phyloP scores from a whole-genome alignment of 202 grass and related monocot genomes.

The Setaria viridis region DNA sequence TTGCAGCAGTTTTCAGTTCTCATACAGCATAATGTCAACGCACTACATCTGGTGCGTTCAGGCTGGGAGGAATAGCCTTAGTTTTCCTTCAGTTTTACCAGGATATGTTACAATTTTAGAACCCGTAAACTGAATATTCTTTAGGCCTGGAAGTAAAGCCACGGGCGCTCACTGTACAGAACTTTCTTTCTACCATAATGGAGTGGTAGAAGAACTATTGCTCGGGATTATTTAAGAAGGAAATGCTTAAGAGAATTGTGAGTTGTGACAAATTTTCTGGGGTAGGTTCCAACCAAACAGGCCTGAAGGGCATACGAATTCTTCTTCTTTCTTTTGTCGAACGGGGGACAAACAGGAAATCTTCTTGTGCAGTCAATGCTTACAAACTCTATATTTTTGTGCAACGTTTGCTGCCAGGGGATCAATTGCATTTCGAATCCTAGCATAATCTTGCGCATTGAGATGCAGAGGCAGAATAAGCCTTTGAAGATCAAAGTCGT shows the following conservation, averaged over 20 bases:
- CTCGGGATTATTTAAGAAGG: no score
- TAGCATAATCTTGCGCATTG: background rate
- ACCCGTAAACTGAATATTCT: background rate
- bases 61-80: background rate
- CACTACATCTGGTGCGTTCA: background rate
- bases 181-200: background rate
- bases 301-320: no score
- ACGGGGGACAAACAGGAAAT: no score
- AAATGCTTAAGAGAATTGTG: no score
- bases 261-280: no score
- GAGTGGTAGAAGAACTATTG: no score
- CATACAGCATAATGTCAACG: background rate
- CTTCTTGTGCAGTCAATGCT: background rate
- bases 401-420: conserved; percentile 26
- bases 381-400: background rate
- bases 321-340: no score
- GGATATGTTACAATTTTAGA: background rate
- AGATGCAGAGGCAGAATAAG: conserved; percentile 16
- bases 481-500: conserved; percentile 17
- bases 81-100: background rate
- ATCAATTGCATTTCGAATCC: background rate
- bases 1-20: background rate
- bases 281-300: no score
- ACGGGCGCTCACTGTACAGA: background rate
- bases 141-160: background rate